Conservation (phyloP, 1,284 basidiomycete species). For the Trichosporon sp. region DNA sequence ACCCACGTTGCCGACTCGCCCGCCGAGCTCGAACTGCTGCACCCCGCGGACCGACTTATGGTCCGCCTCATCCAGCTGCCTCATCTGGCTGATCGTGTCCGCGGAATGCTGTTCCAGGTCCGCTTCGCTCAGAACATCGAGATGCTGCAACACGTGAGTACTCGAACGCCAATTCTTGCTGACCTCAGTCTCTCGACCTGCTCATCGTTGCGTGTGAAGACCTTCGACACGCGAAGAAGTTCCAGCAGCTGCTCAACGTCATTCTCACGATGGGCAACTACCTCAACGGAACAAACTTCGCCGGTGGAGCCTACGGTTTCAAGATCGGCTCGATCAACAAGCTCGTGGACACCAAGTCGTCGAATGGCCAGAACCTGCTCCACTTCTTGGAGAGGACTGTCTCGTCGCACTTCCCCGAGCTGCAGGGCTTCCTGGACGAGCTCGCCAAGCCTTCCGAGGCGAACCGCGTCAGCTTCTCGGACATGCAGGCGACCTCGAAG, state of each 20-base stretch:
- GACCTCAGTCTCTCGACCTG: slow-evolving; percentile 64
- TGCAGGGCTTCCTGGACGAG: slow-evolving; percentile 85
- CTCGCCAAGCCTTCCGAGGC: slow-evolving; percentile 84
- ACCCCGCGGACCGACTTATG: slow-evolving; percentile 93
- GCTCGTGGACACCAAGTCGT: slow-evolving; percentile 96
- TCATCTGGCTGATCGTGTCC: slow-evolving; percentile 80
- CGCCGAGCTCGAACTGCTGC: slow-evolving; percentile 81
- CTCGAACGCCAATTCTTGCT: neutral
- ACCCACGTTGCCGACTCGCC: slow-evolving; percentile 65
- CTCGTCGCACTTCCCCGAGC: slow-evolving; percentile 76
- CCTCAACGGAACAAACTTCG: slow-evolving; percentile 94
- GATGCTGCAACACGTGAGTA: slow-evolving; percentile 53
- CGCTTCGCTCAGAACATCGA: slow-evolving; percentile 76
- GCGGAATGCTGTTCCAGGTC: slow-evolving; percentile 87
- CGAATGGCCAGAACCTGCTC: slow-evolving; percentile 84
- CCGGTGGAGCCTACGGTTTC: slow-evolving; percentile 97
- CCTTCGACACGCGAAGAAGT: slow-evolving; percentile 68
- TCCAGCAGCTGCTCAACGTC: slow-evolving; percentile 68
- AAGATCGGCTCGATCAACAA: slow-evolving; percentile 97
- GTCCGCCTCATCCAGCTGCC: slow-evolving; percentile 95
- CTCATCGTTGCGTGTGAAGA: slow-evolving; percentile 72
- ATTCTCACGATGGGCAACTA: slow-evolving; percentile 96
- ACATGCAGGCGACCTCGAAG: slow-evolving; percentile 44
- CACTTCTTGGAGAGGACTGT: slow-evolving; percentile 93
- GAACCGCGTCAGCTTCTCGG: slow-evolving; percentile 57